Percentiles rank a stretch among this genome's conserved stretches.
Evolutionary conservation across 208 protist species (phyloP).

Genomic region (Leishmania turanica): DNA sequence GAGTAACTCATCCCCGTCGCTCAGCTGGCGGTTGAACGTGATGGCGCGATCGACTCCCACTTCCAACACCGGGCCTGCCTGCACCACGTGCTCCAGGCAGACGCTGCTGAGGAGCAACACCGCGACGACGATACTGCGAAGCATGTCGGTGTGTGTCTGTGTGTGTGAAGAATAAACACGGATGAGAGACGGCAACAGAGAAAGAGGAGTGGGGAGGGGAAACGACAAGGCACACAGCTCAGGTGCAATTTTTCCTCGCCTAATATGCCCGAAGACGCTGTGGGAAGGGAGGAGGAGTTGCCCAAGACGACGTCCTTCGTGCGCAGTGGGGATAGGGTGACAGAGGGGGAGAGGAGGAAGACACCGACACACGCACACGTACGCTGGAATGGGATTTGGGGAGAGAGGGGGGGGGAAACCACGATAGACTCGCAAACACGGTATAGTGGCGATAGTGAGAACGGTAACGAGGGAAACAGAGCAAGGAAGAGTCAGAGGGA

Average conservation of each 20-base stretch:
- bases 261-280: background rate
- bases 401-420: background rate
- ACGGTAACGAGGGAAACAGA: background rate
- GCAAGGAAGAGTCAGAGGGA: background rate
- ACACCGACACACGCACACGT: background rate
- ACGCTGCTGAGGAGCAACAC: constrained; percentile 23
- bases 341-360: background rate
- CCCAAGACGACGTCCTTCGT: background rate
- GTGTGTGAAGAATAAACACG: background rate
- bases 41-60: constrained; percentile 49
- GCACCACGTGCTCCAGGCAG: constrained; percentile 10
- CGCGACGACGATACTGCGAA: background rate
- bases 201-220: background rate
- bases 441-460: background rate
- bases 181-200: background rate
- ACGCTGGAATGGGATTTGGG: background rate
- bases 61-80: constrained; percentile 35
- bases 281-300: background rate
- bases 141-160: background rate
- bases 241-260: background rate
- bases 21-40: constrained; percentile 49
- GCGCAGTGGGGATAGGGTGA: background rate
- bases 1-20: constrained; percentile 10
- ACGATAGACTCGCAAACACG: background rate
- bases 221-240: background rate